phyloP scores from a whole-genome alignment of 768 basidiomycete species.

The Collybia sordida region DNA sequence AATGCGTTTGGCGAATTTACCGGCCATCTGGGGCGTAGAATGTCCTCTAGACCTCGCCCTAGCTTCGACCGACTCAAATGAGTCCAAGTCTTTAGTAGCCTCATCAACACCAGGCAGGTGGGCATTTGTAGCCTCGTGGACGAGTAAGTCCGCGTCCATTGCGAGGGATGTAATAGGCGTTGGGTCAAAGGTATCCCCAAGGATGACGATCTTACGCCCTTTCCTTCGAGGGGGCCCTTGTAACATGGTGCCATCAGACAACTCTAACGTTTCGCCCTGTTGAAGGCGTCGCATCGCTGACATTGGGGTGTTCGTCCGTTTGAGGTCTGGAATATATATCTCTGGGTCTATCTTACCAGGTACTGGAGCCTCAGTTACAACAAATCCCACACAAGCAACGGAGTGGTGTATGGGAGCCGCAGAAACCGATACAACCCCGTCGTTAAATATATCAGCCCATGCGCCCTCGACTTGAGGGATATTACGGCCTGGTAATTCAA shows the following conservation, averaged over 20 bases:
- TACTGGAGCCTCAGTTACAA: constrained; percentile 66
- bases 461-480: constrained; percentile 56
- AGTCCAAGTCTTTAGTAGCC: constrained; percentile 59
- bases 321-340: constrained; percentile 65
- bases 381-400: constrained; percentile 79
- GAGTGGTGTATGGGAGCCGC: constrained; percentile 82
- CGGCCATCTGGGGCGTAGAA: constrained; percentile 92
- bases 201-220: constrained; percentile 76
- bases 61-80: constrained; percentile 57
- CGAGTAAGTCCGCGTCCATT: constrained; percentile 64
- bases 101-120: constrained; percentile 67
- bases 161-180: constrained; percentile 64
- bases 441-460: constrained; percentile 67
- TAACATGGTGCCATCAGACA: constrained; percentile 73
- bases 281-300: constrained; percentile 66
- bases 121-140: constrained; percentile 92
- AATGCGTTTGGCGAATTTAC: constrained; percentile 68
- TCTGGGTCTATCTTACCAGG: constrained; percentile 76
- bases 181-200: constrained; percentile 86
- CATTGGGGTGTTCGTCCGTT: constrained; percentile 69
- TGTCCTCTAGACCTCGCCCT: constrained; percentile 79
- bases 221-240: constrained; percentile 62
- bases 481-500: constrained; percentile 68
- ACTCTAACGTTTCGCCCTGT: constrained; percentile 57
- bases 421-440: constrained; percentile 57